These are phyloP conservation scores for Luvunga scandens DNA, from an alignment of 345 rosid species.

Conservation along the genomic window DNA sequence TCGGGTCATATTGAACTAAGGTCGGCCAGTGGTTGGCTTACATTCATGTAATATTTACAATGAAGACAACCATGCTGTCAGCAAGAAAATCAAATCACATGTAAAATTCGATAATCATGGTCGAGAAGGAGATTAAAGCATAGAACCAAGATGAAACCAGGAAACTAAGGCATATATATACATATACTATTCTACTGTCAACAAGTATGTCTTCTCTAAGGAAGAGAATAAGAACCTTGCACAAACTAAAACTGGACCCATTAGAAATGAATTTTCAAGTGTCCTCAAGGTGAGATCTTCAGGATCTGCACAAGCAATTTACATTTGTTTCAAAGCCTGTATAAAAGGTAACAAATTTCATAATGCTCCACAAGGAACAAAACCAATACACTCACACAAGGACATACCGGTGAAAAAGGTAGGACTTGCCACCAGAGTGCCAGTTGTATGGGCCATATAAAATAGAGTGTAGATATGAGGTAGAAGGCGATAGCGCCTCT, in stretches of 20 bases:
- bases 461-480: constrained; percentile 85
- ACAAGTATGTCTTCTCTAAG: constrained; percentile 1
- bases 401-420: constrained; percentile 74
- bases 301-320: constrained; percentile 49
- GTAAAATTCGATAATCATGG: not conserved
- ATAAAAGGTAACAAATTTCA: not conserved
- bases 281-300: constrained; percentile 69
- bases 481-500: constrained; percentile 81
- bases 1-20: not conserved
- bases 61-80: not conserved
- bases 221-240: constrained; percentile 56
- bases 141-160: not conserved
- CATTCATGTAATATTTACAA: not conserved
- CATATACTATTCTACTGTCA: not conserved
- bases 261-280: constrained; percentile 70
- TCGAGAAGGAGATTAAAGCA: not conserved
- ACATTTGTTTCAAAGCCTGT: not conserved
- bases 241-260: constrained; percentile 74
- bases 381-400: constrained; percentile 9
- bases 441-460: constrained; percentile 74
- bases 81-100: not conserved
- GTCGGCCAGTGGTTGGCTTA: not conserved
- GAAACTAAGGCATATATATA: not conserved
- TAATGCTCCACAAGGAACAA: constrained; percentile 10
- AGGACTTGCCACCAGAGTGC: constrained; percentile 79